Base-by-base conservation (phyloP, 1,284 basidiomycete species). In the Vanrija humicola region DNA sequence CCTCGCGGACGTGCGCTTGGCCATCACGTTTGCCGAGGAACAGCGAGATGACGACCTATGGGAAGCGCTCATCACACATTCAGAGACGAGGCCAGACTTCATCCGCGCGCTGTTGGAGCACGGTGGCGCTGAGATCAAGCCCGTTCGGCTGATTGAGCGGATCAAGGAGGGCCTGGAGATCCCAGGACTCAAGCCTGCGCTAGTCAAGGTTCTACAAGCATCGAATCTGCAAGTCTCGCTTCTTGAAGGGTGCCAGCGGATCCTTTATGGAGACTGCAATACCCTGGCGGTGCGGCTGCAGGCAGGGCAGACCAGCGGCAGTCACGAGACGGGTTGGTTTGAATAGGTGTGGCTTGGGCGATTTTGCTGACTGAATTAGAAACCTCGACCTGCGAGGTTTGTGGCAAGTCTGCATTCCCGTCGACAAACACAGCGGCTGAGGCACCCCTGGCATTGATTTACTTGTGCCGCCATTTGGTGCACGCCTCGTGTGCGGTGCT, bases 1-100 rank as follows among this genome's bases (percentile, higher is more conserved):
- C 14, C 80, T 98, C 3, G 91, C 88, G 0, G 94, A 98, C 70
- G 96, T 98, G 2, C 83, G 91, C 62, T 80, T 90, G 52, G 94
- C 95, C 0, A 98, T 99, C 66, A 94, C 97, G 58, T 99, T 99
- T 70, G 95, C 94, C 0, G 95, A 95, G 69, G 94, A 98, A 73
- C 95, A 98, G 74, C 88, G 88, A 56, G 96, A 98, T 65, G 87
- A 93, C 62, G 96, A 98, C 73, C 83, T 99, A 0, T 99, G 96
- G 96, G 95, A 98, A 68, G 93, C 97, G 72, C 81, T 99, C 12
- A 79, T 99, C 19, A 84, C 82, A 57, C 98, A 98, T 69, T 95
- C 95, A 0, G 95, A 98, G 75, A 92, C 90, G 16, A 81, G 90
- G 56, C 96, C 95, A 88, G 90, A 86, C 0, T 98, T 98, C 78